Evolutionary conservation across 108 stramenopile genomes (phyloP).

Genomic region (Phaeodactylum tricornutum): DNA sequence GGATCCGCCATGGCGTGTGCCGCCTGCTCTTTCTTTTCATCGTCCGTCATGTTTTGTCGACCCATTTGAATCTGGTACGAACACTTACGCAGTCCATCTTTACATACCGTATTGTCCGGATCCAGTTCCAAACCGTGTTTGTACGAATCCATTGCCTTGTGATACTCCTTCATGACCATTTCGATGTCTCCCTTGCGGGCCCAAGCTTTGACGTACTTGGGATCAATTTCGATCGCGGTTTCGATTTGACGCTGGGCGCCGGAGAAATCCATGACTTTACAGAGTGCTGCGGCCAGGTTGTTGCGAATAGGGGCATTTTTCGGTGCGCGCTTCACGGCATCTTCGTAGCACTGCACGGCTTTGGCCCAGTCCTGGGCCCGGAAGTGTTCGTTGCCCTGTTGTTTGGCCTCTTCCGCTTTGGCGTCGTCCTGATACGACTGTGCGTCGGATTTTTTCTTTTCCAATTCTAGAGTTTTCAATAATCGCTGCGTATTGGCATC

Average conservation of each 20-base stretch:
- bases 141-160: constrained; percentile 97
- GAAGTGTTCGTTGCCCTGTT: constrained; percentile 92
- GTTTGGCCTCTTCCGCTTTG: constrained; percentile 96
- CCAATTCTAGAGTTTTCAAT: constrained; percentile 91
- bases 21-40: constrained; percentile 88
- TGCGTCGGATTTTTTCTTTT: constrained; percentile 84
- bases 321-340: constrained; percentile 97
- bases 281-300: constrained; percentile 93
- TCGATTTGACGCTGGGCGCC: constrained; percentile 91
- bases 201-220: constrained; percentile 97
- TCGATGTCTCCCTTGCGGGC: constrained; percentile 98
- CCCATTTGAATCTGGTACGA: constrained; percentile 65
- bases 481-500: constrained; percentile 87
- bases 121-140: constrained; percentile 86
- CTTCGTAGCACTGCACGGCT: constrained; percentile 83
- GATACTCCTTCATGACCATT: constrained; percentile 93
- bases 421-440: constrained; percentile 89
- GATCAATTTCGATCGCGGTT: constrained; percentile 93
- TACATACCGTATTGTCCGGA: constrained; percentile 79
- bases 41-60: constrained; percentile 71
- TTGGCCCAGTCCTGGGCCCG: constrained; percentile 82
- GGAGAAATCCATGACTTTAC: constrained; percentile 96
- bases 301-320: constrained; percentile 94
- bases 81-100: constrained; percentile 86
- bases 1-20: constrained; percentile 99